Percentiles rank a stretch among this genome's conserved stretches.
phyloP scores from a whole-genome alignment of 257 asterid genomes.

The Sherardia arvensis region DNA sequence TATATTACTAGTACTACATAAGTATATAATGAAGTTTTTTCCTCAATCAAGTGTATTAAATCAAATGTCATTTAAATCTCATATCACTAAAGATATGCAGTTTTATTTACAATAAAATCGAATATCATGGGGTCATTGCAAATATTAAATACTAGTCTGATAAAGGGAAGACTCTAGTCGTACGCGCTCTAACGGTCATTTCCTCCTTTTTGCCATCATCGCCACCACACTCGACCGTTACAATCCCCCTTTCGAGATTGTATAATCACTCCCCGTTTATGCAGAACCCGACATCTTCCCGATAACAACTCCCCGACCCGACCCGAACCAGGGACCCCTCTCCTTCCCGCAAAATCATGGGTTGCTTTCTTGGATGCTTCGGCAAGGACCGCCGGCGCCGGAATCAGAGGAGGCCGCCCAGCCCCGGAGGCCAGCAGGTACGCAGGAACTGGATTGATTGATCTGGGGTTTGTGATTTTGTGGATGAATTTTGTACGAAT shows the following conservation, averaged over 20 bases:
- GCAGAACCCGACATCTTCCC: neutral
- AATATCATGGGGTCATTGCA: neutral
- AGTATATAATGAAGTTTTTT: too few relatives aligned
- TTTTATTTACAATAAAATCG: neutral
- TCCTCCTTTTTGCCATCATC: neutral
- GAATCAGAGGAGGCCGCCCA: slow-evolving; percentile 36
- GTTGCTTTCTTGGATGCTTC: slow-evolving; percentile 84
- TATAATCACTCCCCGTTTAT: slow-evolving; percentile 2
- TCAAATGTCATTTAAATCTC: too few relatives aligned
- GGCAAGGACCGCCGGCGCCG: slow-evolving; percentile 60
- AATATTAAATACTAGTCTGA: neutral
- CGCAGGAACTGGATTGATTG: slow-evolving; percentile 12
- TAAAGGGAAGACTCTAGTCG: neutral
- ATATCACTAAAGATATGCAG: too few relatives aligned
- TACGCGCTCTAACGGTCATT: slow-evolving; percentile 19
- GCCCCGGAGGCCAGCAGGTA: slow-evolving; percentile 41
- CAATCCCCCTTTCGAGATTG: slow-evolving; percentile 2
- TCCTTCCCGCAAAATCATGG: slow-evolving; percentile 26
- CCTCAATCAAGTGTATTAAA: too few relatives aligned
- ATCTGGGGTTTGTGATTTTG: neutral
- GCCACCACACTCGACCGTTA: slow-evolving; percentile 19
- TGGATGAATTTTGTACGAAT: neutral
- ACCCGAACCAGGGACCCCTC: neutral
- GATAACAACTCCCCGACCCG: neutral
- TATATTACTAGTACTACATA: too few relatives aligned